Evolutionary conservation across 2,329 filamentous ascomycete genomes (phyloP).

Genomic region (Scedosporium aurantiacum): DNA sequence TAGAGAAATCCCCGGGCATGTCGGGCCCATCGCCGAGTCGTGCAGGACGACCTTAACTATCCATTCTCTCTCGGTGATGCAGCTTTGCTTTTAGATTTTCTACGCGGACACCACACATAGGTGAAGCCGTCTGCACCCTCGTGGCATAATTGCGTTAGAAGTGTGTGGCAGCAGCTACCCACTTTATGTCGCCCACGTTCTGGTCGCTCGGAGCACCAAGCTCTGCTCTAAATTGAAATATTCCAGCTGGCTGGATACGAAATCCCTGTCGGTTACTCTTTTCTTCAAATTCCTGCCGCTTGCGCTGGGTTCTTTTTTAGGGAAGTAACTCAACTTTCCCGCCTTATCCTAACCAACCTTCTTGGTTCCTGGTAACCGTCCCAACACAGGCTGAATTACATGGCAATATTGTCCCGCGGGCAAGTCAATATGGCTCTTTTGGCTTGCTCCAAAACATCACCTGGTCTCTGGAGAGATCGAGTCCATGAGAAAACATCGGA

Average conservation of each 20-base stretch:
- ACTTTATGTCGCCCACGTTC: neutral
- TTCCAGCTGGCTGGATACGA: neutral
- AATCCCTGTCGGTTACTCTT: neutral
- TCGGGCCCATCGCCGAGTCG: constrained; percentile 4
- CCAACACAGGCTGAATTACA: constrained; percentile 14
- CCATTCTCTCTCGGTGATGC: neutral
- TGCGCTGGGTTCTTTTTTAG: neutral
- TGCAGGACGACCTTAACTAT: neutral
- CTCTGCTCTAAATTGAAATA: neutral
- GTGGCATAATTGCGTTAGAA: neutral
- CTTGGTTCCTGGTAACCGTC: constrained; percentile 14
- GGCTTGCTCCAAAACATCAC: constrained; percentile 5
- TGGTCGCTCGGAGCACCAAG: neutral
- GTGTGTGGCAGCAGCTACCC: neutral
- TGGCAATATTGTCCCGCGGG: constrained; percentile 11
- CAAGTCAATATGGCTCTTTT: constrained; percentile 11
- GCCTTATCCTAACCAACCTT: neutral
- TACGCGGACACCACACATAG: neutral
- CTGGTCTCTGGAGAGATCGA: constrained; percentile 7
- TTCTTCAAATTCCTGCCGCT: neutral
- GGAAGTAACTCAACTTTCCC: neutral
- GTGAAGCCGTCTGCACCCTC: neutral
- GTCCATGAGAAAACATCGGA: neutral
- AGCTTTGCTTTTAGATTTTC: neutral
- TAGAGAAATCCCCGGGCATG: neutral